Evolutionary conservation across 2,329 filamentous ascomycete genomes (phyloP), one percentile per base, ranked within the genome.

Genomic region (Dactylellina leptospora): DNA sequence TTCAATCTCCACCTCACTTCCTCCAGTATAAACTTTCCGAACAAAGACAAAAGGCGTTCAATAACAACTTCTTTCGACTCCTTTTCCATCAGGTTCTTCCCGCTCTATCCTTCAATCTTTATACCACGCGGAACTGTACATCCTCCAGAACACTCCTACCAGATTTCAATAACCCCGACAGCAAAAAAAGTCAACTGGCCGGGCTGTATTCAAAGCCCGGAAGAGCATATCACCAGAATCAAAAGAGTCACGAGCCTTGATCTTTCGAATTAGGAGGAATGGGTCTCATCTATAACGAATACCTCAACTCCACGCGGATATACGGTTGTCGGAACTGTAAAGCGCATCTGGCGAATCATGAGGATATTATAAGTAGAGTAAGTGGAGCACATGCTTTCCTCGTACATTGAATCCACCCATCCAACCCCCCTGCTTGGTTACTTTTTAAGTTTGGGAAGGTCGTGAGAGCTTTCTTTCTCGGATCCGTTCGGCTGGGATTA

Each of bases 311-410:
- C 78, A 86, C 84, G 81, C 91, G 91, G 81, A 93, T 97, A 79
- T 96, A 95, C 80, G 92, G 91, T 75, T 97, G 91, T 86, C 93
- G 93, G 83, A 86, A 86, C 78, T 99, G 95, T 87, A 97, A 97
- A 81, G 91, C 95, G 5, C 95, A 99, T 79, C 87, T 99, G 16
- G 90, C 93, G 28, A 95, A 96, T 79, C 92, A 96, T 77, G 92
- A 97, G 77, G 92, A 97, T 78, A 97, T 99, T 75, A 92, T 97
- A 75, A 96, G 92, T 78, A 85, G 92, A 78, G 93, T 97, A 83
- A 78, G 89, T 81, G n/a, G n/a, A n/a, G n/a, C n/a, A n/a, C n/a
- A n/a, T n/a, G n/a, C n/a, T n/a, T n/a, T n/a, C n/a, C n/a, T n/a
- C n/a, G n/a, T n/a, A n/a, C n/a, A n/a, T n/a, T n/a, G n/a, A n/a